Evolutionary conservation across 2,329 filamentous ascomycete species (phyloP), one percentile per base, ranked within the genome.

Genomic region (Herpotrichia juniperi): DNA sequence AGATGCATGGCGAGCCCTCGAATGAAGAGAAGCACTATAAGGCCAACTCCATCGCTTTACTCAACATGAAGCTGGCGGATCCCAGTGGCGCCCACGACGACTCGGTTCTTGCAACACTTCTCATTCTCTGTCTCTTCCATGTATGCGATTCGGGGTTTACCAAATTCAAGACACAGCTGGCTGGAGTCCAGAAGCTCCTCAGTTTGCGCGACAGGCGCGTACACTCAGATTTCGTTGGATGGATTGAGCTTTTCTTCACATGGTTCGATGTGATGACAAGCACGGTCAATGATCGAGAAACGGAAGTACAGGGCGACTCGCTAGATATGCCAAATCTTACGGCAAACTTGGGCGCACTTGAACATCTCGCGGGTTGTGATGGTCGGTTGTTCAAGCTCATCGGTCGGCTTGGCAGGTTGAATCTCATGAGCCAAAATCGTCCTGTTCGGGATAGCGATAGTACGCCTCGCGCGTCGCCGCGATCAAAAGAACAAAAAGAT

Each of bases 231-330:
- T 89, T 92, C 54, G 89, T 91, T 52, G 85, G 87, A 11, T 97
- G 93, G 93, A 93, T 96, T 78, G 90, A 96, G 65, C 87, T 91
- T 35, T 86, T 96, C 62, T 97, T 97, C 68, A 94, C 91, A 28
- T 96, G 93, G 81, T 96, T 96, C 69, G 93, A 97, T 72, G 91
- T 93, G 49, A 91, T 97, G 76, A 92, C 91, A 0, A 91, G 91
- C 32, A 93, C 89, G 46, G 91, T 96, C 68, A 97, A 97, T 63
- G 90, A 96, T 73, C 86, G 93, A 46, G 93, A 97, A 74, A 86
- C 90, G 25, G 91, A 96, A 71, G 83, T 96, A 16, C 80, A 81
- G 31, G 83, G 83, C 22, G 79, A 82, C 28, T 83, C 82, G 46
- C 72, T 89, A 28, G 86, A 88, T 58, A 84, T 87, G 76, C 80